Evolutionary conservation across 1,284 basidiomycete species (phyloP).

Genomic region (Ganoderma sinense): DNA sequence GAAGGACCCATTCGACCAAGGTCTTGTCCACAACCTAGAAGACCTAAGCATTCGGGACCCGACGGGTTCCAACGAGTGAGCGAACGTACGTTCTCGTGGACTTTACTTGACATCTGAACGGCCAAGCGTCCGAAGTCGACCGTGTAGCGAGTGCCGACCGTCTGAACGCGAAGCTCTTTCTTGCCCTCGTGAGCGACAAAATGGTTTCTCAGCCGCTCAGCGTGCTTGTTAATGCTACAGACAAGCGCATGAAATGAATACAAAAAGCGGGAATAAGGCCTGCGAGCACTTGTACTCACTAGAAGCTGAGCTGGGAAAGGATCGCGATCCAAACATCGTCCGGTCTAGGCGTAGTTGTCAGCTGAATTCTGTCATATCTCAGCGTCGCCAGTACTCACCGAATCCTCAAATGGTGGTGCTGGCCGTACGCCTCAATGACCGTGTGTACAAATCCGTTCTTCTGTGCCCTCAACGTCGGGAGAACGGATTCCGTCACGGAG

Average conservation of each 20-base stretch:
- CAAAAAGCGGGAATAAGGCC: neutral
- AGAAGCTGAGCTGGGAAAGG: slow-evolving; percentile 36
- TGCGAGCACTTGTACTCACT: slow-evolving; percentile 15
- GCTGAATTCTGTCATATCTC: neutral
- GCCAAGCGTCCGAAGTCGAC: slow-evolving; percentile 41
- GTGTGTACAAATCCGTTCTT: slow-evolving; percentile 7
- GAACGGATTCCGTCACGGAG: neutral
- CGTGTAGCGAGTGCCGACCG: slow-evolving; percentile 7
- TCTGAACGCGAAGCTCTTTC: slow-evolving; percentile 41
- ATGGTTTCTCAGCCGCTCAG: slow-evolving; percentile 45
- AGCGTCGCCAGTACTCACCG: neutral
- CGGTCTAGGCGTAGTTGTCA: slow-evolving; percentile 37
- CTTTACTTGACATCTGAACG: slow-evolving; percentile 41
- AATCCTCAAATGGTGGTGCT: neutral
- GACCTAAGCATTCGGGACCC: neutral
- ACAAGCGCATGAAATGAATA: neutral
- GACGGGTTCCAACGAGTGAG: neutral
- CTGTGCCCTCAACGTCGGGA: neutral
- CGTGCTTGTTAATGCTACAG: slow-evolving; percentile 45
- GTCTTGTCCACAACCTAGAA: slow-evolving; percentile 41
- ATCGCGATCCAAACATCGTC: slow-evolving; percentile 42
- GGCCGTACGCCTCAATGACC: slow-evolving; percentile 1
- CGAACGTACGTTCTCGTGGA: slow-evolving; percentile 13
- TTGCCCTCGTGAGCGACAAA: slow-evolving; percentile 52
- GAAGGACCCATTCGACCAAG: slow-evolving; percentile 51